Evolutionary conservation across 2,329 filamentous ascomycete species (phyloP), one percentile per base, ranked within the genome.

Genomic region (Alternaria sp.): DNA sequence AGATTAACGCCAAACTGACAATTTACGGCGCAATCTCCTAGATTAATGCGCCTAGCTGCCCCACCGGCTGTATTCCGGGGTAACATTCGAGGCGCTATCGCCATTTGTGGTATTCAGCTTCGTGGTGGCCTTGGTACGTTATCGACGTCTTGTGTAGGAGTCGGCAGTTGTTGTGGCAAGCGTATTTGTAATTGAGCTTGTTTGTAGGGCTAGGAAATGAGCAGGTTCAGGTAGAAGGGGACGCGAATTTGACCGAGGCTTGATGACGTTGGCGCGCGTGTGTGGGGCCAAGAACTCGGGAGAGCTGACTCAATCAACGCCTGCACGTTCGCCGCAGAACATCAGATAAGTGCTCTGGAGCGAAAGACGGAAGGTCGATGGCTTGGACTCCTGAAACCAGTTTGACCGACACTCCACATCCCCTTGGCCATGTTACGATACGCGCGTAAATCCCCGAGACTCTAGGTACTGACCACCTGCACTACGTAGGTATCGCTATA

Each of bases 41-140:
- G 20, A 53, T 58, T 54, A 49, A 51, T 27, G 46, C 34, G 45
- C 43, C 46, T 30, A 38, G 55, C 16, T 32, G 57, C 53, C 53
- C 60, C 57, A 57, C 53, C 60, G 57, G 60, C 32, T 51, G 38
- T 57, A 60, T 51, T 41, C 43, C 49, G 57, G 60, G 12, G 27
- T 16, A 16, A 53, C 52, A 30, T 48, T 27, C 10, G 50, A 41
- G 50, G 22, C n/a, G 50, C 14, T 52, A 20, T 38, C 34, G 36
- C 54, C 18, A 30, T 46, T 34, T 25, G 41, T 45, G n/a, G 22
- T 16, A 52, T 48, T 12, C n/a, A 18, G 22, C n/a, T 40, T 43
- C 9, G 43, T 40, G 27, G 32, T 30, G 32, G 28, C 36, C 48
- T 58, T 58, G 48, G 49, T 32, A 41, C 34, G 18, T 22, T 59